Base-by-base conservation (phyloP, 2,329 filamentous ascomycete species). In the Colletotrichum camelliae region DNA sequence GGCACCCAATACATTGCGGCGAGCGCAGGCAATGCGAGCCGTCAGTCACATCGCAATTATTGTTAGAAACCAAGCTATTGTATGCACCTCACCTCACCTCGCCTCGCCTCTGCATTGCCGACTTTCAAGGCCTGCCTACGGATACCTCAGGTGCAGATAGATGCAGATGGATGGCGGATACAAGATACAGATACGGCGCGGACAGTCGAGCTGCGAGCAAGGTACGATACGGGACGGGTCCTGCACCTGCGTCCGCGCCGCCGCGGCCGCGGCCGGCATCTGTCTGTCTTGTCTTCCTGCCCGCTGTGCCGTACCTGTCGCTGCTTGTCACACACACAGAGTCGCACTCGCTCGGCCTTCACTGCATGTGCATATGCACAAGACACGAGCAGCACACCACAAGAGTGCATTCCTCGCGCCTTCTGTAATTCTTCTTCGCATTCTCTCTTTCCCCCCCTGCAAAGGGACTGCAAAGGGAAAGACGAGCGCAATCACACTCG, bases 341-440 rank as follows among this genome's bases (percentile, higher is more conserved):
- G 68, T 72, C 55, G 37, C 37, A 67, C 62, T 67, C 39, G 24
- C 61, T 72, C 72, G 55, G 64, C 68, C 68, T 62, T 72, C 31
- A 75, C 61, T 72, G 62, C 55, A 62, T 71, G 61, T 71, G 72
- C 58, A 74, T 61, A 74, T 74, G 72, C 72, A 72, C n/a, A 66
- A 68, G 39, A 65, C 15, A 62, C 43, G 68, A 37, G 55, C 69
- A 37, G 21, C 64, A 72, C 61, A 66, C 35, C 61, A 67, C 69
- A 18, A 61, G 24, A 43, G 29, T 52, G 73, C 70, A 73, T 75
- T 73, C 73, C 70, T 67, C 29, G 57, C 70, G 58, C 57, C 73
- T 75, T 75, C 73, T 75, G 55, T 37, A 39, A 64, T 43, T 67
- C 62, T 75, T 75, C 73, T 35, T 67, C 73, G 33, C 70, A 65